phyloP scores from a whole-genome alignment of 495 filamentous ascomycete species.

The Viridothelium virens region DNA sequence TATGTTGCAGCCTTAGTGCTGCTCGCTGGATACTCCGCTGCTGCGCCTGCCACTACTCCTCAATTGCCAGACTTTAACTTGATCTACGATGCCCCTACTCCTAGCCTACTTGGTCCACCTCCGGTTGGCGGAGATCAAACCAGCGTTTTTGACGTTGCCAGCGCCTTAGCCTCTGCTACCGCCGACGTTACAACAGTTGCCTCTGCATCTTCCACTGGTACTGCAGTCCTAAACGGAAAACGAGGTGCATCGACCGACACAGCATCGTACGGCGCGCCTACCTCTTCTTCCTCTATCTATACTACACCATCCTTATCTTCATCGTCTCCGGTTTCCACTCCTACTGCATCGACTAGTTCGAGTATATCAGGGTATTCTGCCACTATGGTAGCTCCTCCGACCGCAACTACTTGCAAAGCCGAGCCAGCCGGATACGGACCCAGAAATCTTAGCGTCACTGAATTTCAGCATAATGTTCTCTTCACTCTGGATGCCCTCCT shows the following conservation, averaged over 20 bases:
- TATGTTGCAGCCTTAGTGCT: background rate
- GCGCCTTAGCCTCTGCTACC: background rate
- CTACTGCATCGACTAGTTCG: background rate
- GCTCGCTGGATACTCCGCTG: background rate
- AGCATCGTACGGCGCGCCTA: background rate
- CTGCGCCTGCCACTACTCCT: constrained; percentile 13
- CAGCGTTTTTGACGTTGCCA: constrained; percentile 4
- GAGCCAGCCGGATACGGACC: constrained; percentile 21
- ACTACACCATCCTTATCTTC: no score
- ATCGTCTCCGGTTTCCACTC: background rate
- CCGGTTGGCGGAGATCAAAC: constrained; percentile 13
- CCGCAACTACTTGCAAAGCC: constrained; percentile 16
- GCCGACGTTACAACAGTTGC: constrained; percentile 9
- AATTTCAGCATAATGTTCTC: constrained; percentile 17
- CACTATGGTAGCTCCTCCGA: background rate
- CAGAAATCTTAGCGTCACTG: constrained; percentile 14
- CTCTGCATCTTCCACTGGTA: constrained; percentile 3
- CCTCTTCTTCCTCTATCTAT: background rate
- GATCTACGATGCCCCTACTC: constrained; percentile 9
- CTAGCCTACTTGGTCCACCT: constrained; percentile 9
- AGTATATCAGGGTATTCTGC: background rate
- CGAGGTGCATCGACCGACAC: constrained; percentile 1
- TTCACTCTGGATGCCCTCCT: constrained; percentile 15
- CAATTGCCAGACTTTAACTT: constrained; percentile 15
- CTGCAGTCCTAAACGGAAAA: background rate